Percentiles rank a stretch among this genome's conserved stretches.
phyloP scores from a whole-genome alignment of 345 rosid genomes.

The Hibiscus trionum region DNA sequence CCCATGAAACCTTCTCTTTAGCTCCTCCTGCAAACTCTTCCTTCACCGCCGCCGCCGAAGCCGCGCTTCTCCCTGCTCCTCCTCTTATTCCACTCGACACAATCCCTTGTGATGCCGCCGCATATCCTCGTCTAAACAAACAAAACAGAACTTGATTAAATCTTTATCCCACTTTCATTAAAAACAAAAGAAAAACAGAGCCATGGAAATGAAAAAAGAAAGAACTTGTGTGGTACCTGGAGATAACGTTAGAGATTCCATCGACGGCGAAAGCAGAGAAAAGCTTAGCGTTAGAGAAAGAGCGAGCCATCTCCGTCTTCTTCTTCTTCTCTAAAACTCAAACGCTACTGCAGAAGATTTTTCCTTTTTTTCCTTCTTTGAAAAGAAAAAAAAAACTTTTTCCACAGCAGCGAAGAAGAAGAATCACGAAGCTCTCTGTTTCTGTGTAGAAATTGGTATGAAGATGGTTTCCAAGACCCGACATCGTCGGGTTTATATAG shows the following conservation, averaged over 20 bases:
- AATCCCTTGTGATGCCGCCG: slow-evolving; percentile 29
- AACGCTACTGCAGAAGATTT: slow-evolving; percentile 16
- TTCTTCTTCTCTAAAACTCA: background rate
- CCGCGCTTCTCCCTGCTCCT: slow-evolving; percentile 12
- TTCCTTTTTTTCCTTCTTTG: background rate
- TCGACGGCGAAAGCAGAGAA: slow-evolving; percentile 27
- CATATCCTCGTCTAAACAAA: slow-evolving; percentile 28
- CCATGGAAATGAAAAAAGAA: background rate
- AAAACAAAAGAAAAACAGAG: background rate
- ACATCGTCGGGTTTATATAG: slow-evolving; percentile 3
- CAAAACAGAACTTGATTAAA: background rate
- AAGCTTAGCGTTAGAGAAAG: slow-evolving; percentile 36
- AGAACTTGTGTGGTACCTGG: slow-evolving; percentile 19
- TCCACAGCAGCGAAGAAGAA: slow-evolving; percentile 11
- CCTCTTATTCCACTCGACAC: slow-evolving; percentile 16
- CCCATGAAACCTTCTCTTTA: slow-evolving; percentile 48
- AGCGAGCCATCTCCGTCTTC: slow-evolving; percentile 35
- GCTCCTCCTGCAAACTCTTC: slow-evolving; percentile 27
- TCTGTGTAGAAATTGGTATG: background rate
- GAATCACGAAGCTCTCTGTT: background rate
- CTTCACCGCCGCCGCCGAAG: slow-evolving; percentile 16
- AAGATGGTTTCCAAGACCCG: background rate
- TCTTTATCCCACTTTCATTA: background rate
- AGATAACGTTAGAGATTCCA: slow-evolving; percentile 27
- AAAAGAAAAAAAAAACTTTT: background rate